Percentiles rank a stretch among this genome's conserved stretches.
These are phyloP conservation scores for Actinomucor elegans DNA, from an alignment of 371 early-diverging fungal species.

Conservation along the genomic window DNA sequence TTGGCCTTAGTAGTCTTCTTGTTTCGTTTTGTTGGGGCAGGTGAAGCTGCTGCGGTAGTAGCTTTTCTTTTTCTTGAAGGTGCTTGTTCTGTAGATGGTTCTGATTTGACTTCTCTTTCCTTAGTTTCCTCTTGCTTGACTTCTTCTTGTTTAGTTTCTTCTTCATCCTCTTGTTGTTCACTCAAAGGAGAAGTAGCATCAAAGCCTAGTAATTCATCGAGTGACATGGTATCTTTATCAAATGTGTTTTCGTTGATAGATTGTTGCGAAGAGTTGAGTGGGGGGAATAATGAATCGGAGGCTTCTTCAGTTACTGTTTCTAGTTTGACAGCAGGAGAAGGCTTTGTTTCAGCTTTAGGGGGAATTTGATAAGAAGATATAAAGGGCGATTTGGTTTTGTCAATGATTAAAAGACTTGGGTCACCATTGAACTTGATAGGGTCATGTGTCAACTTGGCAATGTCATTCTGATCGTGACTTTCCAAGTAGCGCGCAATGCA, in stretches of 20 bases:
- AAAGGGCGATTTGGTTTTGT: constrained; percentile 17
- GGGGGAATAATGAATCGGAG: constrained; percentile 14
- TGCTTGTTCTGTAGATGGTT: neutral
- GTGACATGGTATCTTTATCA: neutral
- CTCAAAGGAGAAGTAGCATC: constrained; percentile 9
- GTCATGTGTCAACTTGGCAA: constrained; percentile 7
- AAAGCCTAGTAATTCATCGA: constrained; percentile 1
- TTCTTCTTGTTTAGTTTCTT: neutral
- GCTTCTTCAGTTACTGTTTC: constrained; percentile 4
- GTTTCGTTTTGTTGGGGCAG: neutral
- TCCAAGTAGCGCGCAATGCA: constrained; percentile 13
- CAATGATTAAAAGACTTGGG: constrained; percentile 17
- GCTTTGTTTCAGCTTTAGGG: neutral
- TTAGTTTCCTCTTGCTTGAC: neutral
- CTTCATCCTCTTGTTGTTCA: neutral
- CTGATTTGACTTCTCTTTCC: neutral
- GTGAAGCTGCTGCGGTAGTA: neutral
- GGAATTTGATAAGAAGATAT: neutral
- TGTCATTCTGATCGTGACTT: neutral
- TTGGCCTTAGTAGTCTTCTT: neutral
- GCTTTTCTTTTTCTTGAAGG: constrained; percentile 5
- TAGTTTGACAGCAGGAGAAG: constrained; percentile 7
- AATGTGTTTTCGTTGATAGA: neutral
- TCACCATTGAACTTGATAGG: constrained; percentile 24
- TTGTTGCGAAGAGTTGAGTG: constrained; percentile 4